phyloP scores from a whole-genome alignment of 208 protist species.

The Trypanosoma vivax region DNA sequence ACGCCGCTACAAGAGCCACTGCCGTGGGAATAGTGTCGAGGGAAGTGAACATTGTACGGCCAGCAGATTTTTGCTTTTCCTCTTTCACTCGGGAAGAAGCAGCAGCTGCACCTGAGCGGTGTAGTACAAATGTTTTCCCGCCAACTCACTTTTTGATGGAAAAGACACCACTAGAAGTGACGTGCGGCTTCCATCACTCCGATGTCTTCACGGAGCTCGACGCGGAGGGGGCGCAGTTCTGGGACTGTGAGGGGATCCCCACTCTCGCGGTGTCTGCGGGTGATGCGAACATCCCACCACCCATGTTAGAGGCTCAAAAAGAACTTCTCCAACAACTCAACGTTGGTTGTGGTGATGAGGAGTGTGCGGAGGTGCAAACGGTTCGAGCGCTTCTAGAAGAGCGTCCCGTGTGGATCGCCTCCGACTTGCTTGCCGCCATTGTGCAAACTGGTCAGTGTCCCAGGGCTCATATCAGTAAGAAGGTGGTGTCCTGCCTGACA shows the following conservation, averaged over 20 bases:
- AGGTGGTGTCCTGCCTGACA: conserved; percentile 53
- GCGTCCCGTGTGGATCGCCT: conserved; percentile 55
- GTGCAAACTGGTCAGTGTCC: conserved; percentile 57
- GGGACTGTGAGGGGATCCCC: conserved; percentile 28
- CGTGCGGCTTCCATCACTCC: conserved; percentile 23
- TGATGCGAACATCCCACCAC: conserved; percentile 28
- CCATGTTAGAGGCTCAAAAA: conserved; percentile 24
- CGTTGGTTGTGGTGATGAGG: conserved; percentile 16
- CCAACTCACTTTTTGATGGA: conserved; percentile 46
- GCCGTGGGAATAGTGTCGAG: conserved; percentile 77
- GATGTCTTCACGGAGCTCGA: not conserved
- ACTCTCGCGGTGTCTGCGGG: conserved; percentile 26
- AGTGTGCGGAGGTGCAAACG: conserved; percentile 45
- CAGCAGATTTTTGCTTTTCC: conserved; percentile 70
- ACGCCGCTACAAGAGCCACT: conserved; percentile 12
- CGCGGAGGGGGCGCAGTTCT: not conserved
- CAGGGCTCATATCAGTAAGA: conserved; percentile 50
- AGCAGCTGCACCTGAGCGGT: conserved; percentile 23
- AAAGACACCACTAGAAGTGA: conserved; percentile 37
- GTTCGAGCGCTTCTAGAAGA: conserved; percentile 39
- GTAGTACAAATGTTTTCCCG: conserved; percentile 53
- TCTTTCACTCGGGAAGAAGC: conserved; percentile 34
- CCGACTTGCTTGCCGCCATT: conserved; percentile 50
- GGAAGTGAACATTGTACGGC: conserved; percentile 51
- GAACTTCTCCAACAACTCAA: conserved; percentile 14